Evolutionary conservation across 1,284 basidiomycete genomes (phyloP).

Genomic region (Sporisorium sorghi): DNA sequence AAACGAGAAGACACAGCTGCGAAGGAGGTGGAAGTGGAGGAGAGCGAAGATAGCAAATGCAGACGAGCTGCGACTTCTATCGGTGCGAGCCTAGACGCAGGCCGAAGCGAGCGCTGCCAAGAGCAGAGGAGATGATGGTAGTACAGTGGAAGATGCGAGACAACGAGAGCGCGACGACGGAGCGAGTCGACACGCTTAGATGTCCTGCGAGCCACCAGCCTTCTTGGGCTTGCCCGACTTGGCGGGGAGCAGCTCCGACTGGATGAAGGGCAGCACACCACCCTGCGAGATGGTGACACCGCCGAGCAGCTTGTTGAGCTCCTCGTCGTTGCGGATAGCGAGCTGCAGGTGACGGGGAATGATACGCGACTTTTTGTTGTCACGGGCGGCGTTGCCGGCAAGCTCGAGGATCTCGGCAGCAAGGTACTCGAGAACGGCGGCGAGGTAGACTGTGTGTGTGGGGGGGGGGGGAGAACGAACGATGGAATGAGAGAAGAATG

Average conservation of each 20-base stretch:
- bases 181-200: constrained; percentile 30
- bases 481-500: background rate
- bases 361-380: constrained; percentile 94
- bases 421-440: constrained; percentile 89
- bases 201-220: constrained; percentile 68
- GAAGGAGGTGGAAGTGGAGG: constrained; percentile 1
- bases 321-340: constrained; percentile 95
- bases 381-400: constrained; percentile 95
- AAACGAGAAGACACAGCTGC: constrained; percentile 24
- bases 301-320: constrained; percentile 75
- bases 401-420: constrained; percentile 92
- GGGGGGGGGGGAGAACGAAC: constrained; percentile 62
- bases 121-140: constrained; percentile 22
- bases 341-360: constrained; percentile 92
- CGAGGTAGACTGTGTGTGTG: constrained; percentile 85
- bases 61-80: constrained; percentile 19
- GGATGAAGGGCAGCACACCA: constrained; percentile 95
- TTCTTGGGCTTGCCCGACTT: constrained; percentile 74
- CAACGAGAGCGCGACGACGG: constrained; percentile 15
- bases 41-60: constrained; percentile 16
- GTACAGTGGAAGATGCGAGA: constrained; percentile 36
- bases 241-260: constrained; percentile 79
- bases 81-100: constrained; percentile 20
- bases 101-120: background rate
- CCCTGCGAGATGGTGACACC: constrained; percentile 77